These are phyloP conservation scores for Colletotrichum sp. DNA, from an alignment of 2,329 filamentous ascomycete species.

Conservation along the genomic window DNA sequence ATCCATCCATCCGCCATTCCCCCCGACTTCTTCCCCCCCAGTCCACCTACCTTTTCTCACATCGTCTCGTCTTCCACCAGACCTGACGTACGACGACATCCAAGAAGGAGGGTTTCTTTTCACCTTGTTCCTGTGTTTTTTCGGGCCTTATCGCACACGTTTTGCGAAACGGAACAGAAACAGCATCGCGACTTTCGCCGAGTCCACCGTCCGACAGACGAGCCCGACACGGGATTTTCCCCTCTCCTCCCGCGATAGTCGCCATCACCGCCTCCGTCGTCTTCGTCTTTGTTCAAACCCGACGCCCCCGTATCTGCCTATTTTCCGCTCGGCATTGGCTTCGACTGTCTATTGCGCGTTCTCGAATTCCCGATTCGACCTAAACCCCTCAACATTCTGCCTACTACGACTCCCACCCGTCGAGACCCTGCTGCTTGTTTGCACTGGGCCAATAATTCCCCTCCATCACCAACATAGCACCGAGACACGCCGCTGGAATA, in stretches of 20 bases:
- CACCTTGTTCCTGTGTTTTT: background rate
- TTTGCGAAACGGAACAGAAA: slow-evolving; percentile 16
- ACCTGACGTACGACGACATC: background rate
- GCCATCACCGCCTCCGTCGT: slow-evolving; percentile 2
- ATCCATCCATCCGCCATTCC: background rate
- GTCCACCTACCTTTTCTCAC: background rate
- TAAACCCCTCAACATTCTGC: background rate
- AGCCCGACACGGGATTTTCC: background rate
- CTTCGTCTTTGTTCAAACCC: background rate
- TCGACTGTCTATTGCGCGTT: background rate
- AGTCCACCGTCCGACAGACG: background rate
- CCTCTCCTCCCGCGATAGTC: slow-evolving; percentile 2
- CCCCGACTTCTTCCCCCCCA: background rate
- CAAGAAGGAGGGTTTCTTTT: background rate
- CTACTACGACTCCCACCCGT: background rate
- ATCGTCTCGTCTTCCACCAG: slow-evolving; percentile 3
- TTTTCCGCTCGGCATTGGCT: background rate
- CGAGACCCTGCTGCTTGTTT: background rate
- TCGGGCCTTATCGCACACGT: background rate
- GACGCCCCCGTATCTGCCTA: background rate
- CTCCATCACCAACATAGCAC: background rate
- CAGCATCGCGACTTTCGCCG: background rate
- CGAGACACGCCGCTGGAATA: background rate
- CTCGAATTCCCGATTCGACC: background rate
- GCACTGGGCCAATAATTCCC: background rate